Base-by-base conservation (phyloP, 2,329 filamentous ascomycete genomes). In the Amphichorda felina region DNA sequence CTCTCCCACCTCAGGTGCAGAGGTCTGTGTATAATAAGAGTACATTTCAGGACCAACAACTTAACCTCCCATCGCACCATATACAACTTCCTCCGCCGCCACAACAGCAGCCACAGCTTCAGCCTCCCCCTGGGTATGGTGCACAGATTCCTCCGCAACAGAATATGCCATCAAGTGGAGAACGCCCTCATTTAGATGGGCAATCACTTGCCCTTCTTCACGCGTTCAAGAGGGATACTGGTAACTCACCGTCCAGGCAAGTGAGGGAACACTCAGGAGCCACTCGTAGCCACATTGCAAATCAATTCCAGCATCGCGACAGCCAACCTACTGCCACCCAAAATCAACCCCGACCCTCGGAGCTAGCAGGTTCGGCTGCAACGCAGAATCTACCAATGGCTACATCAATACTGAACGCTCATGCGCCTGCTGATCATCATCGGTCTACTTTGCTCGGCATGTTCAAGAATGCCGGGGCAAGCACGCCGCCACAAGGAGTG, bases 1-100 rank as follows among this genome's bases (percentile, higher is more conserved):
- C 70, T 8, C 50, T 70, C 9, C 71, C 70, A 19, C 71, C 69
- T 6, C 68, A 73, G 32, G 67, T 72, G 2, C 71, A 75, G 39
- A 64, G 66, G 41, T 62, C 64, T 6, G 55, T 71, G 37, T 66
- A 73, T 30, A 61, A 64, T n/a, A 48, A 48, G 21, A 51, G 46
- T 18, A 48, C 44, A 2, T 50, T 51, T 28, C 54, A 53, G 37
- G 50, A 55, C 11, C 43, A 43, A 9, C 39, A 40, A n/a, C 40
- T 35, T 8, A 24, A 28, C 3, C 18, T 18, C 14, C 34, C 15
- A 4, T 9, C 27, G 7, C 34, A 30, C n/a, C 26, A 24, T 16
- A 30, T 27, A 26, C 24, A 35, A 18, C 31, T n/a, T 5, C 22
- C 33, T n/a, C 30, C 15, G 17, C 36, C 34, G 21, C 47, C 45